Conservation (phyloP, 2,329 filamentous ascomycete genomes). For the Grosmannia clavigera region DNA sequence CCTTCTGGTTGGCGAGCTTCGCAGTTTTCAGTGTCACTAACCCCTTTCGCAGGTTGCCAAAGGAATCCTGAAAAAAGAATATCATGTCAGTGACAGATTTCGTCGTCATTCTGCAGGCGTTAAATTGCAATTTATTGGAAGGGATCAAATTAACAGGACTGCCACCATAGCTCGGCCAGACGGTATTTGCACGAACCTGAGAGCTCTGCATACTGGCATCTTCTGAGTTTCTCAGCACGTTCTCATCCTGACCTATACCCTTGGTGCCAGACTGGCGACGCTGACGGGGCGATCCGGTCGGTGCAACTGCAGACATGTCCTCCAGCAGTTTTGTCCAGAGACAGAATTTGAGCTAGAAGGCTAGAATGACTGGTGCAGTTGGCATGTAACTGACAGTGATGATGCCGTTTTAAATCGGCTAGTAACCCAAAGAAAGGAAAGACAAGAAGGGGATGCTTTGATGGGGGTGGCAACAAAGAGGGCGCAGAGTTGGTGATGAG, state of each 20-base stretch:
- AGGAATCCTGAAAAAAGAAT: constrained; percentile 5
- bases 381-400: constrained; percentile 10
- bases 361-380: neutral
- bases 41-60: constrained; percentile 26
- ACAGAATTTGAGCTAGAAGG: constrained; percentile 12
- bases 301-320: constrained; percentile 27
- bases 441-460: too few relatives aligned
- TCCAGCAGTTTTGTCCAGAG: neutral
- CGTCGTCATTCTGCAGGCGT: neutral
- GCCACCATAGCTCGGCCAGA: neutral
- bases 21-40: constrained; percentile 36
- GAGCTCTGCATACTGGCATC: constrained; percentile 19
- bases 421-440: constrained; percentile 9
- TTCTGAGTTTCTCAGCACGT: constrained; percentile 22
- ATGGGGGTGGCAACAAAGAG: neutral
- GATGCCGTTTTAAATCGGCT: constrained; percentile 11
- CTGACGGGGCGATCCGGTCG: constrained; percentile 29
- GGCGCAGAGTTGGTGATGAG: neutral
- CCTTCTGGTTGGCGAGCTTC: constrained; percentile 42
- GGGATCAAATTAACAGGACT: neutral
- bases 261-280: constrained; percentile 22
- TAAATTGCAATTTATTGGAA: neutral
- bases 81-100: neutral
- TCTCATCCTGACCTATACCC: constrained; percentile 23
- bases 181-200: constrained; percentile 18